Evolutionary conservation across 495 filamentous ascomycete species (phyloP), one percentile per base, ranked within the genome.

Genomic region (Aspergillus sparsus): DNA sequence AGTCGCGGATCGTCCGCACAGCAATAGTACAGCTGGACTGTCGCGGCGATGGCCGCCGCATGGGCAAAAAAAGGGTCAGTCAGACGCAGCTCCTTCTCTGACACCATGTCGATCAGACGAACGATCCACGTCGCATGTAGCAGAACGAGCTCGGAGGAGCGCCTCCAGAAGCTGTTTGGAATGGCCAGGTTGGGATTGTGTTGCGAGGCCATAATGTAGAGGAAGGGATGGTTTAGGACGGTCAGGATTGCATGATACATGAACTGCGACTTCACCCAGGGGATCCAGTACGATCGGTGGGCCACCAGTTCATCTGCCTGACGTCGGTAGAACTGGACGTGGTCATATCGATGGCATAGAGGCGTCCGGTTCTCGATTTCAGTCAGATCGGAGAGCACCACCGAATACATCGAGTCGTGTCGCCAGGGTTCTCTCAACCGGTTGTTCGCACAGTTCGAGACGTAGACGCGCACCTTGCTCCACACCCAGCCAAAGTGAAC

Each of bases 71-170:
- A 80, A 0, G 77, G 77, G 54, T 80, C 77, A 13, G 76, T 73
- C 3, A 80, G 61, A 37, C 71, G 69, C 56, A 80, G 62, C 39
- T 77, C 70, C 67, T 77, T 78, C 32, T 80, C 77, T 6, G 70
- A 66, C 7, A 78, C 73, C 77, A 80, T 80, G 55, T 80, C 77
- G 47, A 80, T 78, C 65, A 80, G 68, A n/a, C 77, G 74, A 27
- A 80, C 77, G 47, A 80, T 65, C 77, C 77, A 80, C 7, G 77
- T 80, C 5, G 76, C 75, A 53, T 80, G 77, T 4, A 80, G 60
- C 12, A 80, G 57, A 12, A 77, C 77, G 7, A 77, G 62, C 62
- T 80, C 77, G 0, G 77, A 80, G 3, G 75, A 78, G 16, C 77
- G 57, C 42, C 75, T 69, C 77, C 77, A 80, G 53, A 80, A 80